Evolutionary conservation across 305 asterid genomes (phyloP).

Genomic region (Solanum chacoense): DNA sequence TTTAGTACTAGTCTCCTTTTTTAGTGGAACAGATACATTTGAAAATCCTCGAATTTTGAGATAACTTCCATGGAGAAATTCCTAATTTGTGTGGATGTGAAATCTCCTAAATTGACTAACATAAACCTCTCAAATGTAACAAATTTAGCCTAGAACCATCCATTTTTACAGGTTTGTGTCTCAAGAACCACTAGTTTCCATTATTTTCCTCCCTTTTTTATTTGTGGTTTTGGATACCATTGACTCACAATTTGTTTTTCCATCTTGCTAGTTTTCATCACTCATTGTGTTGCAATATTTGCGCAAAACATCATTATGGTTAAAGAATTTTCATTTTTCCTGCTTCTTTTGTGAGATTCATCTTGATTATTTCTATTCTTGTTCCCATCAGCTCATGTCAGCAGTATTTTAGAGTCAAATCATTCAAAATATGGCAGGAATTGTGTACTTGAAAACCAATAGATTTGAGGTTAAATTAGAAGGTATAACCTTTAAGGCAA

Average conservation of each 20-base stretch:
- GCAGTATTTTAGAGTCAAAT: not conserved
- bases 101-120: not conserved
- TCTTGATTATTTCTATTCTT: not conserved
- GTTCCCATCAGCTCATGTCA: not conserved
- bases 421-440: slow-evolving; percentile 47
- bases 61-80: not conserved
- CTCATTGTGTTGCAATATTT: slow-evolving; percentile 16
- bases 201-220: slow-evolving; percentile 7
- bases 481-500: slow-evolving; percentile 74
- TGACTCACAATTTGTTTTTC: not conserved
- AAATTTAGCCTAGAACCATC: not conserved
- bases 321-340: slow-evolving; percentile 5
- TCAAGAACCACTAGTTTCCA: slow-evolving; percentile 16
- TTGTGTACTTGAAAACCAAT: slow-evolving; percentile 62
- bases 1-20: not conserved
- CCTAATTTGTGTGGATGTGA: not conserved
- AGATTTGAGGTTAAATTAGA: slow-evolving; percentile 79
- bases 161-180: not conserved
- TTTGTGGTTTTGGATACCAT: slow-evolving; percentile 8
- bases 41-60: not conserved
- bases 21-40: not conserved
- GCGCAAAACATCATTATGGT: slow-evolving; percentile 1
- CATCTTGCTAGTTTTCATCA: slow-evolving; percentile 2
- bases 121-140: not conserved
- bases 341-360: not conserved